Percentiles rank a stretch among this genome's conserved stretches.
phyloP scores from a whole-genome alignment of 2,329 filamentous ascomycete genomes.

The Pezicula radicicola region DNA sequence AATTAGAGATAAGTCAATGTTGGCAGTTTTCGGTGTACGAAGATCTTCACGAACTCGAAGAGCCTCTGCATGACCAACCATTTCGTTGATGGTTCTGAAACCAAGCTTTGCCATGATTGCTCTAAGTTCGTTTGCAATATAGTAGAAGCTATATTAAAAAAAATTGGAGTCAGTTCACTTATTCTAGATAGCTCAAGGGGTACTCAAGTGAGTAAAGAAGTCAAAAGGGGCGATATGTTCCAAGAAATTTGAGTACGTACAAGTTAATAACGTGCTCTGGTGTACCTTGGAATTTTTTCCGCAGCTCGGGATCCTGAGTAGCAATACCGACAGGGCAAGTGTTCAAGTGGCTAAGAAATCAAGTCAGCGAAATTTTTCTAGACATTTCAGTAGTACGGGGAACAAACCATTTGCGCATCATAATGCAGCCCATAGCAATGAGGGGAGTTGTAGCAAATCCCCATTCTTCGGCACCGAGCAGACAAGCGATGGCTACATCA shows the following conservation, averaged over 20 bases:
- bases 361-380: constrained; percentile 8
- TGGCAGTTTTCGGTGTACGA: constrained; percentile 82
- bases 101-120: constrained; percentile 96
- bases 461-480: constrained; percentile 97
- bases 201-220: too few species aligned
- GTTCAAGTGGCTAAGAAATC: constrained; percentile 45
- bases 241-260: constrained; percentile 43
- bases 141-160: constrained; percentile 53
- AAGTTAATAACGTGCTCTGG: constrained; percentile 98
- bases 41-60: constrained; percentile 86
- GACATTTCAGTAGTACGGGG: constrained; percentile 5
- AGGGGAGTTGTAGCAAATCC: constrained; percentile 93
- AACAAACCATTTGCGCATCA: constrained; percentile 77
- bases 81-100: constrained; percentile 94
- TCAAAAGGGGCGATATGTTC: not conserved
- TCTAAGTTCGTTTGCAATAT: constrained; percentile 90
- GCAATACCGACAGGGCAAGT: constrained; percentile 91
- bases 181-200: not conserved
- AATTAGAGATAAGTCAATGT: constrained; percentile 90
- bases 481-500: constrained; percentile 89
- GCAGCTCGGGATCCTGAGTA: constrained; percentile 89
- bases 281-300: constrained; percentile 89
- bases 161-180: too few species aligned
- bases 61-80: constrained; percentile 89
- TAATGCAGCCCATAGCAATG: constrained; percentile 95